Percentiles rank a stretch among this genome's conserved stretches.
Evolutionary conservation across 768 basidiomycete species (phyloP).

Genomic region (Trametes villosa): DNA sequence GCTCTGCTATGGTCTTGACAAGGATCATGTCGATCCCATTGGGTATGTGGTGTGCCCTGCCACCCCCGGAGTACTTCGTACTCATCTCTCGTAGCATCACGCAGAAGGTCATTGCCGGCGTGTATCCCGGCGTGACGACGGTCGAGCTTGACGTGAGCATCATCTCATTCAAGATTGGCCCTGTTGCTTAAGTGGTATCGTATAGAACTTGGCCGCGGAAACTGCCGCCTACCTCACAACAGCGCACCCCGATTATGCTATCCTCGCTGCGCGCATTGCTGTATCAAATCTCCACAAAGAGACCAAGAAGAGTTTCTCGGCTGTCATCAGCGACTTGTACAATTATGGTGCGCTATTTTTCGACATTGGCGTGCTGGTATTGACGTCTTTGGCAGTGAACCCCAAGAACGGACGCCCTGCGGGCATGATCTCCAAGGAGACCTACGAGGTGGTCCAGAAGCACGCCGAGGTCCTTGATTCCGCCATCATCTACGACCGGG

Average conservation of each 20-base stretch:
- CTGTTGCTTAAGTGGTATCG: neutral
- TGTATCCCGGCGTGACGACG: conserved; percentile 95
- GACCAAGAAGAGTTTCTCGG: conserved; percentile 96
- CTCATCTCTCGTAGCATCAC: conserved; percentile 58
- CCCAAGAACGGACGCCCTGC: conserved; percentile 90
- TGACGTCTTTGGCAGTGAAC: conserved; percentile 60
- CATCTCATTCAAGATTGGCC: neutral
- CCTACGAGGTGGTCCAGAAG: conserved; percentile 78
- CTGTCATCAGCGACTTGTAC: conserved; percentile 90
- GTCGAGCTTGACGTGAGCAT: conserved; percentile 90
- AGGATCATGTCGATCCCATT: conserved; percentile 89
- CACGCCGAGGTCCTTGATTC: conserved; percentile 87
- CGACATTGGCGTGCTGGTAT: neutral
- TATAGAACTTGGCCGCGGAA: conserved; percentile 92
- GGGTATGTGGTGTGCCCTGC: conserved; percentile 57
- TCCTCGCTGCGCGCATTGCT: conserved; percentile 97
- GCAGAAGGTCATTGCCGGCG: conserved; percentile 91
- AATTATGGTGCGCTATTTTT: conserved; percentile 64
- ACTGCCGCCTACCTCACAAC: conserved; percentile 98
- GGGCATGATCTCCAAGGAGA: conserved; percentile 90
- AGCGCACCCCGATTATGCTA: conserved; percentile 96
- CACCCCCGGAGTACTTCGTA: neutral
- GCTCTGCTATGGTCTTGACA: conserved; percentile 95
- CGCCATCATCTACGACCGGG: conserved; percentile 96
- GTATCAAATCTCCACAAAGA: conserved; percentile 99